phyloP scores from a whole-genome alignment of 1,284 basidiomycete species.

The Trichosporon faecale region DNA sequence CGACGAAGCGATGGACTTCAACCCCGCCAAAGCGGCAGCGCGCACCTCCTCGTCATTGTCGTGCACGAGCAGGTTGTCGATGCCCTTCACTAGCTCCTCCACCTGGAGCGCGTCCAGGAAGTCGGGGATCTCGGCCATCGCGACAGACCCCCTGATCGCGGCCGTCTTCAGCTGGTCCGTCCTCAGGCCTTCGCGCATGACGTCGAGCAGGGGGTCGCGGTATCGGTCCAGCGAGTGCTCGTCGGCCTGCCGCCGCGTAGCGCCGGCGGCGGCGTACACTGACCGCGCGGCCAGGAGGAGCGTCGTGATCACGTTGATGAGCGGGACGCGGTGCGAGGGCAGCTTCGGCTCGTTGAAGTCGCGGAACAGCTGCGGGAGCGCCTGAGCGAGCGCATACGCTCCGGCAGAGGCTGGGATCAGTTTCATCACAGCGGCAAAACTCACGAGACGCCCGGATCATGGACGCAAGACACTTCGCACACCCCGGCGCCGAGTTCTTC shows the following conservation, averaged over 20 bases:
- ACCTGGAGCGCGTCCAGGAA: constrained; percentile 71
- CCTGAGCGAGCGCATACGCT: constrained; percentile 63
- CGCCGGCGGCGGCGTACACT: constrained; percentile 34
- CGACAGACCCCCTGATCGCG: constrained; percentile 60
- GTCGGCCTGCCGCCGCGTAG: constrained; percentile 34
- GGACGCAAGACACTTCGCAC: constrained; percentile 73
- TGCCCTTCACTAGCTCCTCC: constrained; percentile 70
- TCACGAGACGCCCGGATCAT: constrained; percentile 71
- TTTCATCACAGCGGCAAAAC: constrained; percentile 36
- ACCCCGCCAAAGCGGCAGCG: constrained; percentile 64
- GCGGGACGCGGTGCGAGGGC: constrained; percentile 66
- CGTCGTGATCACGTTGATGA: constrained; percentile 60
- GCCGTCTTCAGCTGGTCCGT: constrained; percentile 58
- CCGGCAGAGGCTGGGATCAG: constrained; percentile 63
- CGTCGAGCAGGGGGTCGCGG: constrained; percentile 66
- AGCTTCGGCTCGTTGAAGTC: constrained; percentile 77
- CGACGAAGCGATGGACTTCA: constrained; percentile 64
- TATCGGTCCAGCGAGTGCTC: constrained; percentile 60
- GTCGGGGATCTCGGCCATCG: constrained; percentile 61
- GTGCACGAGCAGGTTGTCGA: constrained; percentile 66
- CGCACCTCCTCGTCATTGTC: constrained; percentile 59
- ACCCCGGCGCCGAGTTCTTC: constrained; percentile 81
- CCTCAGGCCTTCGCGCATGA: constrained; percentile 43
- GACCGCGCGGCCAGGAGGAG: constrained; percentile 48
- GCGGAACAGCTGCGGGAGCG: constrained; percentile 68